Base-by-base conservation (phyloP, 495 filamentous ascomycete species). In the Talaromyces stipitatus region DNA sequence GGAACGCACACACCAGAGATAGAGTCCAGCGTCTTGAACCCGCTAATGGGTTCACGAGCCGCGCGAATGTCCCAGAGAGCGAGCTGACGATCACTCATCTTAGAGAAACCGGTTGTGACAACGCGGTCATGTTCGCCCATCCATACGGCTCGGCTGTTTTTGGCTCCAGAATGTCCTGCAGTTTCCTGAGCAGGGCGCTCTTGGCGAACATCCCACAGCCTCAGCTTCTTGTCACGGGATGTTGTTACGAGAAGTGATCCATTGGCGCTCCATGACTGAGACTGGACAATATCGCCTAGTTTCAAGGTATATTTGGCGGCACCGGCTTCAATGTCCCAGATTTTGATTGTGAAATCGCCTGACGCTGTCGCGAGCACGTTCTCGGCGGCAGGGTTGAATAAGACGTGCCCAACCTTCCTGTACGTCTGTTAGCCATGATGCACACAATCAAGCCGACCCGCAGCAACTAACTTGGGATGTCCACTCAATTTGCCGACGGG, bases 1-100 rank as follows among this genome's bases (percentile, higher is more conserved):
- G 94, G 94, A 90, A 98, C 97, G 78, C 90, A 95, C 46, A 98
- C 91, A 64, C 95, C 95, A 16, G 92, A 97, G 60, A 96, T 95
- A 24, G 90, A 90, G 69, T 97, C 95, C 47, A 98, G 77, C 46
- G 84, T 85, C 64, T 83, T 82, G 72, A 96, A 96, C 3, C 90
- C 91, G 28, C 88, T 91, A 63, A 97, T 85, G 16, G 94, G 94
- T 60, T 92, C 86, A 18, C 71, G 72, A 28, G 85, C 85, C 45
- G 84, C 82, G 58, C 90, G 86, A 45, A 92, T 83, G 78, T 98
- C 94, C 94, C 94, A 98, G 32, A 97, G 80, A 27, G 86, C 94
- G 65, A 98, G 79, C 66, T 98, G 94, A 14, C 94, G 85, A 74
- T 98, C 95, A 67, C 92, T 97, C 92, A 97, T 97, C 70, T 85